phyloP scores from a whole-genome alignment of 495 filamentous ascomycete species.

The Bacidia gigantensis region DNA sequence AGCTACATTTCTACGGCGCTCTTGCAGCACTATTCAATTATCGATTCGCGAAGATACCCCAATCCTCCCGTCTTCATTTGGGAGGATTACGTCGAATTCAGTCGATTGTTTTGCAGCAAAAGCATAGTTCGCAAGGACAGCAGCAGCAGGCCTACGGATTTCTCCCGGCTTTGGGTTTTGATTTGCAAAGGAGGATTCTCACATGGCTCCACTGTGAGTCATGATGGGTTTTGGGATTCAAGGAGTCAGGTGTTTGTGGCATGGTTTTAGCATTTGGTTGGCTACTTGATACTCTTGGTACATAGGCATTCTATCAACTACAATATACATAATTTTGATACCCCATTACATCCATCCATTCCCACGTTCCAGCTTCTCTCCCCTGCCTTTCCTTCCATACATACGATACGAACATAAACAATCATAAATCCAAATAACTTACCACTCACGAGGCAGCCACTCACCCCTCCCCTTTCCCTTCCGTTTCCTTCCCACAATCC shows the following conservation, averaged over 20 bases:
- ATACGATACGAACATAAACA: not conserved
- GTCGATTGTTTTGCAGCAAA: not conserved
- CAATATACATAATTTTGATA: not conserved
- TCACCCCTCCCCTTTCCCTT: too few relatives aligned
- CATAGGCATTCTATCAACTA: not conserved
- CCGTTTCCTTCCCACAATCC: not conserved
- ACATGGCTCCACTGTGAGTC: not conserved
- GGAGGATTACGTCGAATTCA: not conserved
- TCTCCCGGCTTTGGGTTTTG: not conserved
- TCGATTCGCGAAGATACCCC: not conserved
- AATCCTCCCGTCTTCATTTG: not conserved
- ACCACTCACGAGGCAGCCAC: too few relatives aligned
- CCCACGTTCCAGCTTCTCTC: too few relatives aligned
- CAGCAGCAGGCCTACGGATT: too few relatives aligned
- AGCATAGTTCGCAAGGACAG: not conserved
- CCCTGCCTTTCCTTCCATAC: too few relatives aligned
- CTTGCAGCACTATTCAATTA: not conserved
- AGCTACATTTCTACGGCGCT: not conserved
- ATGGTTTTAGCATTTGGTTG: too few relatives aligned
- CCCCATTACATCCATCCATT: not conserved
- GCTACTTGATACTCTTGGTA: not conserved
- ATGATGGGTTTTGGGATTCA: not conserved
- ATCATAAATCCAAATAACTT: too few relatives aligned
- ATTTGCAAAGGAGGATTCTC: not conserved
- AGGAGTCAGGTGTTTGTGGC: too few relatives aligned